phyloP scores from a whole-genome alignment of 1,139 yeast genomes.

The Candida pseudoviswanathii region DNA sequence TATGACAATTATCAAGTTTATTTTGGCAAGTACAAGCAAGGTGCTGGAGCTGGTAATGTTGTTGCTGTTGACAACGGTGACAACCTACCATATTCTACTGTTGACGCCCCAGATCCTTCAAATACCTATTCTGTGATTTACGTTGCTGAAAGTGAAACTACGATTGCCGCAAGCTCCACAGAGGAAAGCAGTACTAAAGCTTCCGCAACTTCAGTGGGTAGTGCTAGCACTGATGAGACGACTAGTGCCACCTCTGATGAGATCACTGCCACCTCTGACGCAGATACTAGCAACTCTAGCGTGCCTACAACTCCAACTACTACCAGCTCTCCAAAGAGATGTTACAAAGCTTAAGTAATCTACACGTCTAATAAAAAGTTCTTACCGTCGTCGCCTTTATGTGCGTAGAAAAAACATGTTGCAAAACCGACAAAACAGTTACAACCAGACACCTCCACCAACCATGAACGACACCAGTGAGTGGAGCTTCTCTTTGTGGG shows the following conservation, averaged over 20 bases:
- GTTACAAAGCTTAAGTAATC: no score
- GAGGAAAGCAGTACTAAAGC: background rate
- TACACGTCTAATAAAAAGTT: no score
- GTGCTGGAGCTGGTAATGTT: constrained; percentile 3
- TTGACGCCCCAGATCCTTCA: constrained; percentile 17
- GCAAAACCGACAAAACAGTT: background rate
- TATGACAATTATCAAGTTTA: constrained; percentile 20
- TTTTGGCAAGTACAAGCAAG: constrained; percentile 18
- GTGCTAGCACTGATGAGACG: no score
- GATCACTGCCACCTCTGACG: no score
- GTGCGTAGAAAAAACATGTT: background rate
- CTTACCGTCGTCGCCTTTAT: background rate
- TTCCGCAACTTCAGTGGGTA: no score
- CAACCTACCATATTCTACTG: constrained; percentile 20
- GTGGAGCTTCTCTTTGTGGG: constrained; percentile 17
- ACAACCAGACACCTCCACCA: background rate
- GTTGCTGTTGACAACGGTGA: constrained; percentile 8
- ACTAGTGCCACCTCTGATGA: no score
- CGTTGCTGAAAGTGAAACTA: constrained; percentile 17
- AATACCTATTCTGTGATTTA: constrained; percentile 20
- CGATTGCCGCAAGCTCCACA: constrained; percentile 5
- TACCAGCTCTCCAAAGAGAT: no score
- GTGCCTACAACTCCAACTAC: no score
- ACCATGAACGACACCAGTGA: constrained; percentile 5
- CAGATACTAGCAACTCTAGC: no score